Evolutionary conservation across 2,329 filamentous ascomycete species (phyloP), one percentile per base, ranked within the genome.

Genomic region (Fusarium sacchari): DNA sequence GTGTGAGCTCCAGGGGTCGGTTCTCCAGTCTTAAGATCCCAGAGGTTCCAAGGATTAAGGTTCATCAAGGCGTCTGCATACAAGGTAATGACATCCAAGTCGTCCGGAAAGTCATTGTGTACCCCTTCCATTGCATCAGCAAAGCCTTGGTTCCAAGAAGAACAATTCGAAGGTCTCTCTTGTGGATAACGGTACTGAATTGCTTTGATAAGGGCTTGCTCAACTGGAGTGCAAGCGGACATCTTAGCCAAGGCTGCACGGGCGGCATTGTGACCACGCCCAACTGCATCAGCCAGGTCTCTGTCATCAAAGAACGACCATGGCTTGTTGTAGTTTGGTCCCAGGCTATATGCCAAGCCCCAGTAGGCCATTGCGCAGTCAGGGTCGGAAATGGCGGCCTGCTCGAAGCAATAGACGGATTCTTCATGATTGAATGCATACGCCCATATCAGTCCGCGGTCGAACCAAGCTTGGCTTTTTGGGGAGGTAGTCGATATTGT

Each of bases 381-480:
- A 0, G 82, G 69, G 69, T 94, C 92, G 52, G 83, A 78, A 3
- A 80, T 79, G 37, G 89, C 86, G n/a, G 90, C 90, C 14, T 83
- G 82, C 74, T 90, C 83, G 75, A 93, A 94, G 81, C 92, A 94
- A 44, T 82, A 82, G 9, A 86, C 87, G 1, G 91, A 88, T 79
- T 94, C 93, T 73, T 92, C 91, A 77, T 94, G 92, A 78, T 95
- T 94, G 84, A 95, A 95, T 28, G 85, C 91, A 79, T 92, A 95
- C 47, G 86, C 87, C 93, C 93, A 95, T 28, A 91, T 84, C n/a
- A 95, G 82, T 6, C 92, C 93, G 17, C 92, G 89, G 78, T 92
- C 85, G 79, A 93, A 94, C 93, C 93, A 95, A 12, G 75, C 82
- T 77, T 93, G 89, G 3, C 60, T 52, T 24, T 72, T 60, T 5